Conservation (phyloP, 805 yeast genomes). For the Naumovozyma dairenensis region DNA sequence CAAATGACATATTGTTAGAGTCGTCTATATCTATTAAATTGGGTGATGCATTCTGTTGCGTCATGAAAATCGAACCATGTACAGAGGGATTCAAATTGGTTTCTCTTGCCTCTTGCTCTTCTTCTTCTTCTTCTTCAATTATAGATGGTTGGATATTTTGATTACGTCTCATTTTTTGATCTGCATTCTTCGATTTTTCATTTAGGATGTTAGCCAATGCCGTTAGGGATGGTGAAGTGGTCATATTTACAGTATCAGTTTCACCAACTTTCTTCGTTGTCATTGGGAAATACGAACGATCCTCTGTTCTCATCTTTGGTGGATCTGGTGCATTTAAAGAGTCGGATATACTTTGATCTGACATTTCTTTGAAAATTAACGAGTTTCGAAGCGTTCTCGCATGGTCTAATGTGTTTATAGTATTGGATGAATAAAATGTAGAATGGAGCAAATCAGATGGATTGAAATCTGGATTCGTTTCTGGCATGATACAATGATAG, state of each 20-base stretch:
- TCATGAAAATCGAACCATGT: no score
- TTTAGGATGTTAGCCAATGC: conserved; percentile 34
- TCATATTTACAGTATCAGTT: conserved; percentile 28
- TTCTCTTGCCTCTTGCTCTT: conserved; percentile 3
- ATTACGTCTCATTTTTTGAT: conserved; percentile 14
- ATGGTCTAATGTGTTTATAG: conserved; percentile 24
- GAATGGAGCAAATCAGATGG: conserved; percentile 16
- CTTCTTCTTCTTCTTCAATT: conserved; percentile 18
- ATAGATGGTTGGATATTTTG: conserved; percentile 11
- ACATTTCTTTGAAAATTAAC: conserved; percentile 20
- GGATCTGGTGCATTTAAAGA: conserved; percentile 1
- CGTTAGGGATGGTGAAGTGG: conserved; percentile 35
- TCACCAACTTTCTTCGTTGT: conserved; percentile 7
- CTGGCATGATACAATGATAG: conserved; percentile 1
- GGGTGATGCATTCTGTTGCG: conserved; percentile 20
- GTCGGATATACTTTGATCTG: conserved; percentile 10
- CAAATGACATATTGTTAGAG: conserved; percentile 9
- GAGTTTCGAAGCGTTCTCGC: conserved; percentile 28
- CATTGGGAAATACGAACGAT: neutral
- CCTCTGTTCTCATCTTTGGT: neutral
- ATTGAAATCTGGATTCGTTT: conserved; percentile 5
- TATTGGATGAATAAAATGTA: conserved; percentile 23
- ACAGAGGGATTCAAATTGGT: neutral
- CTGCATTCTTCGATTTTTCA: conserved; percentile 28
- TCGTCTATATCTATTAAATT: conserved; percentile 32